Percentiles rank a stretch among this genome's conserved stretches.
These are phyloP conservation scores for Neohortaea acidophila DNA, from an alignment of 495 filamentous ascomycete genomes.

Conservation along the genomic window DNA sequence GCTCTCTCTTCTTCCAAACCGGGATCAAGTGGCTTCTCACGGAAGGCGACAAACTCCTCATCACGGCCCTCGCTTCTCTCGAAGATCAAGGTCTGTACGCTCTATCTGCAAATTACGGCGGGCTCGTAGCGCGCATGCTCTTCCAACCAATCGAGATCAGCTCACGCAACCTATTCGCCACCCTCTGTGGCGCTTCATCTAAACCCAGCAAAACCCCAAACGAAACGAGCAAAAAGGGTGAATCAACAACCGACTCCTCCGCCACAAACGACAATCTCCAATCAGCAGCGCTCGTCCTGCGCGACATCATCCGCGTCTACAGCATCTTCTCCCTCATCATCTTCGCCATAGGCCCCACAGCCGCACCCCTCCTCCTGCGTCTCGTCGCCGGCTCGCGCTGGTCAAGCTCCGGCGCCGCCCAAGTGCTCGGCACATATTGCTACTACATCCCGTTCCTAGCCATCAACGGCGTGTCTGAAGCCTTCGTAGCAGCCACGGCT, in stretches of 20 bases:
- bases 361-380: conserved; percentile 54
- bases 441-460: conserved; percentile 88
- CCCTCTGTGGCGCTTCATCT: conserved; percentile 32
- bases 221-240: conserved; percentile 19
- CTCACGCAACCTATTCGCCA: conserved; percentile 71
- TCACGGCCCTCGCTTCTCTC: conserved; percentile 57
- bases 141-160: conserved; percentile 94
- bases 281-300: conserved; percentile 33
- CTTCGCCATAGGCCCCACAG: conserved; percentile 50
- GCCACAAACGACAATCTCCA: conserved; percentile 9
- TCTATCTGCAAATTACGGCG: conserved; percentile 86
- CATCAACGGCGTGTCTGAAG: conserved; percentile 80
- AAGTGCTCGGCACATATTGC: conserved; percentile 66
- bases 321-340: conserved; percentile 51
- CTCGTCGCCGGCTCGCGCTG: conserved; percentile 62
- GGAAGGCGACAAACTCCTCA: conserved; percentile 80
- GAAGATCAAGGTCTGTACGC: conserved; percentile 85
- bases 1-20: conserved; percentile 71
- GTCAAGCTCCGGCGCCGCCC: conserved; percentile 44
- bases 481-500: conserved; percentile 79
- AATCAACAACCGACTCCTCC: conserved; percentile 4
- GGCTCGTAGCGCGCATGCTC: conserved; percentile 71
- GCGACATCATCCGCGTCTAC: conserved; percentile 44
- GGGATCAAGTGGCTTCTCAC: conserved; percentile 83
- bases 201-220: conserved; percentile 18